These are phyloP conservation scores for Coniella vitis DNA, from an alignment of 2,329 filamentous ascomycete species.

Conservation along the genomic window DNA sequence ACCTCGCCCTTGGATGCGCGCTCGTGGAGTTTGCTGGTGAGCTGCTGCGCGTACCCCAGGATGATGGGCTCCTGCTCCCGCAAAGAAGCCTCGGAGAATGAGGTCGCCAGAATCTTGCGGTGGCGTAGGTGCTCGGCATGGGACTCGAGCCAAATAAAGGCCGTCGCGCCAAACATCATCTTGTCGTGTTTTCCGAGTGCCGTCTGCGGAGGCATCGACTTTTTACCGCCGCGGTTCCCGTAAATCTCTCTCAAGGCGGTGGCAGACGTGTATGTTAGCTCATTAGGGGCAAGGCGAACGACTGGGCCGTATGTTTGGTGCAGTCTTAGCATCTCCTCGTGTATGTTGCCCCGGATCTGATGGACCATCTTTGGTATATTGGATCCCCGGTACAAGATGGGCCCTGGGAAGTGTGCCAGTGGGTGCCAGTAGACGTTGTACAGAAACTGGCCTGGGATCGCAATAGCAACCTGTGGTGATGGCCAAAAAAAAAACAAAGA, in stretches of 20 bases:
- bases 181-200: slow-evolving; percentile 14
- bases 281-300: slow-evolving; percentile 14
- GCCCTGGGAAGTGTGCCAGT: slow-evolving; percentile 11
- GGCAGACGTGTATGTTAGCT: slow-evolving; percentile 14
- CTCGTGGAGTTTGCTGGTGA: slow-evolving; percentile 18
- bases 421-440: slow-evolving; percentile 17
- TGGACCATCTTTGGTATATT: slow-evolving; percentile 15
- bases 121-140: slow-evolving; percentile 17
- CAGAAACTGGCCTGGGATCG: slow-evolving; percentile 5
- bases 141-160: slow-evolving; percentile 15
- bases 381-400: slow-evolving; percentile 12
- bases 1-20: slow-evolving; percentile 12
- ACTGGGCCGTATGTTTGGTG: slow-evolving; percentile 15
- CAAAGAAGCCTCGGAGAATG: slow-evolving; percentile 24
- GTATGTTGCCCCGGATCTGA: slow-evolving; percentile 12
- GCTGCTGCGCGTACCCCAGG: slow-evolving; percentile 13
- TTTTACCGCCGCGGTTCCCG: slow-evolving; percentile 10
- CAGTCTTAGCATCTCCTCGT: slow-evolving; percentile 13
- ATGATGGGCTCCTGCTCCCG: slow-evolving; percentile 22
- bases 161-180: slow-evolving; percentile 16
- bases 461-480: neutral
- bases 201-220: slow-evolving; percentile 14
- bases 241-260: slow-evolving; percentile 12
- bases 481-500: neutral
- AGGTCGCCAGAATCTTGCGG: slow-evolving; percentile 20